Evolutionary conservation across 83 land plant genomes (phyloP).

Genomic region (Diphasiastrum complanatum): DNA sequence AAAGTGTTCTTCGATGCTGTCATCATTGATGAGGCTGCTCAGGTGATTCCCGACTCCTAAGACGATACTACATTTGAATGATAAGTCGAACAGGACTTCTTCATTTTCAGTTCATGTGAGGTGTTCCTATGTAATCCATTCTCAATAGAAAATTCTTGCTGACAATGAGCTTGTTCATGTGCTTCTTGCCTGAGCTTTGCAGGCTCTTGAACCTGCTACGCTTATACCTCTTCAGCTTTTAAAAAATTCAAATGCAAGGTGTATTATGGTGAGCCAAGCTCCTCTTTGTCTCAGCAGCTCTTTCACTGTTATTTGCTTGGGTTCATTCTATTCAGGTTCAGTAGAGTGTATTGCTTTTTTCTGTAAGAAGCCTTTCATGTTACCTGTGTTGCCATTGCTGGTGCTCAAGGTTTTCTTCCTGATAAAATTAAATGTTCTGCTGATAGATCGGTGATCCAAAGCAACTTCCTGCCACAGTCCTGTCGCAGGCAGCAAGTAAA

Average conservation of each 20-base stretch:
- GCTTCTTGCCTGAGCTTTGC: conserved; percentile 7
- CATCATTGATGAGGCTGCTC: conserved; percentile 97
- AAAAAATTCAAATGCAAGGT: conserved; percentile 56
- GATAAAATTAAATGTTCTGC: not conserved
- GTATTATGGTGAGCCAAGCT: conserved; percentile 63
- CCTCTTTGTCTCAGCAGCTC: conserved; percentile 4
- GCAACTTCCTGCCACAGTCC: conserved; percentile 96
- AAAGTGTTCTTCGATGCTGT: conserved; percentile 82
- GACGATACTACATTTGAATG: no score
- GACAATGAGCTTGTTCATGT: no score
- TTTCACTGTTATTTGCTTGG: no score
- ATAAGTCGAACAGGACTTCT: no score
- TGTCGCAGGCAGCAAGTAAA: conserved; percentile 73
- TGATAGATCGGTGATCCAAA: conserved; percentile 95
- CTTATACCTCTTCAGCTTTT: conserved; percentile 92
- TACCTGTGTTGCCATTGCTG: not conserved
- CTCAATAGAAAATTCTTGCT: no score
- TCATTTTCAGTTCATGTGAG: no score
- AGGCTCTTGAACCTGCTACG: conserved; percentile 99
- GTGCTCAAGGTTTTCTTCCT: conserved; percentile 1
- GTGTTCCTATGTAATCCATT: no score
- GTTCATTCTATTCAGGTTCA: no score
- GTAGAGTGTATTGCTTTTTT: no score
- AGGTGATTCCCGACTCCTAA: conserved; percentile 52
- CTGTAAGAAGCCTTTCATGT: no score